Percentiles rank a stretch among this genome's conserved stretches.
phyloP scores from a whole-genome alignment of 2,329 filamentous ascomycete genomes.

The Sclerotinia nivalis region DNA sequence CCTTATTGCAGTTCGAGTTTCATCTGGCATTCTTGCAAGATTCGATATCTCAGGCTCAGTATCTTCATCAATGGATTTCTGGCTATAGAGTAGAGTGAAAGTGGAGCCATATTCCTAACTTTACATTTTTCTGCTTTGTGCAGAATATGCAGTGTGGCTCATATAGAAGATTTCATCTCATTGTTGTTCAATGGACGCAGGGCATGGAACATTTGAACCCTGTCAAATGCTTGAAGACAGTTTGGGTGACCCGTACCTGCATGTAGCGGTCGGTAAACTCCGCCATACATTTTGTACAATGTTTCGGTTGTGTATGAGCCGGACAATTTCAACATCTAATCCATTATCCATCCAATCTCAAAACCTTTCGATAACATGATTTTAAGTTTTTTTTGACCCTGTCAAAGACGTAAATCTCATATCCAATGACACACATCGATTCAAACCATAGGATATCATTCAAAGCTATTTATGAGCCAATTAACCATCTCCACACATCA shows the following conservation, averaged over 20 bases:
- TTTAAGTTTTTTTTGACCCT: too few species aligned
- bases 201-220: not conserved
- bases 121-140: not conserved
- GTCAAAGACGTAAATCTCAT: not conserved
- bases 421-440: not conserved
- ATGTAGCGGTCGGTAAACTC: not conserved
- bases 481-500: not conserved
- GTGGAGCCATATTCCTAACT: not conserved
- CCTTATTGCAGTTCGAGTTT: not conserved
- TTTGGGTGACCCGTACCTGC: not conserved
- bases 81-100: not conserved
- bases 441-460: not conserved
- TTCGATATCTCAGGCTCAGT: not conserved
- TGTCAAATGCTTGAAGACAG: not conserved
- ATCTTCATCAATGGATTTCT: not conserved
- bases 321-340: not conserved
- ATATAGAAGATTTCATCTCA: not conserved
- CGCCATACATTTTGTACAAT: not conserved
- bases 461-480: not conserved
- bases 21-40: not conserved
- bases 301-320: not conserved
- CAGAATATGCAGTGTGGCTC: not conserved
- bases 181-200: too few species aligned
- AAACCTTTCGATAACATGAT: slow-evolving; percentile 1
- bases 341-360: not conserved